Evolutionary conservation across 208 protist species (phyloP), one percentile per base, ranked within the genome.

Genomic region (Trypanosoma mega): DNA sequence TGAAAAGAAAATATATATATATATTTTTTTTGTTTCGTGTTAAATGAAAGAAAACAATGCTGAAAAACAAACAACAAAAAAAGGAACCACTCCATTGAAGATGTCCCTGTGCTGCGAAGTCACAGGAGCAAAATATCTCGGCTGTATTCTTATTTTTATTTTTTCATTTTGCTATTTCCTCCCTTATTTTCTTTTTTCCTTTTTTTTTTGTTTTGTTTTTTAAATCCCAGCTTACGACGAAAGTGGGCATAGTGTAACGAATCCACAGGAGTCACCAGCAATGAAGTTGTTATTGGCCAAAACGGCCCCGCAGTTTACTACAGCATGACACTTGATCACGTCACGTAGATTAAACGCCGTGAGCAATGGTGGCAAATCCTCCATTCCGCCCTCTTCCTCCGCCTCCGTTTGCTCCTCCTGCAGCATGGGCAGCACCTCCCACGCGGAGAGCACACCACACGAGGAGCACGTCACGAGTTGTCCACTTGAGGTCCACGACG

Each of bases 381-480:
- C n/a, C n/a, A n/a, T n/a, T 12, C 62, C 79, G 11, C 52, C 68
- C 43, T 61, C 63, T 12, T 60, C 49, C 16, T 65, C 60, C 3
- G 75, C 78, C 8, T 31, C 66, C 71, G n/a, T 60, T 64, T n/a
- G 50, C 62, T 37, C 59, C 61, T 52, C 34, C 50, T n/a, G 36
- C 50, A 31, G 36, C 23, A 52, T 29, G 31, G 41, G 33, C 56
- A 47, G 30, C 45, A 94, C 70, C 48, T 75, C 78, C 87, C 87
- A 94, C 11, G 69, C 69, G n/a, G 81, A 85, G 24, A 94, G 47
- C 12, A 90, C 79, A 3, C 87, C 87, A 43, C 87, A 90, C 21
- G 91, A 52, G 2, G 87, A 87, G 9, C 78, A 71, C 0, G 87
- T 91, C 20, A 94, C 46, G 11, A 90, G 72, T 27, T 41, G 65